These are phyloP conservation scores for Cryptococcus sp. DNA, from an alignment of 1,284 basidiomycete species.

Conservation along the genomic window DNA sequence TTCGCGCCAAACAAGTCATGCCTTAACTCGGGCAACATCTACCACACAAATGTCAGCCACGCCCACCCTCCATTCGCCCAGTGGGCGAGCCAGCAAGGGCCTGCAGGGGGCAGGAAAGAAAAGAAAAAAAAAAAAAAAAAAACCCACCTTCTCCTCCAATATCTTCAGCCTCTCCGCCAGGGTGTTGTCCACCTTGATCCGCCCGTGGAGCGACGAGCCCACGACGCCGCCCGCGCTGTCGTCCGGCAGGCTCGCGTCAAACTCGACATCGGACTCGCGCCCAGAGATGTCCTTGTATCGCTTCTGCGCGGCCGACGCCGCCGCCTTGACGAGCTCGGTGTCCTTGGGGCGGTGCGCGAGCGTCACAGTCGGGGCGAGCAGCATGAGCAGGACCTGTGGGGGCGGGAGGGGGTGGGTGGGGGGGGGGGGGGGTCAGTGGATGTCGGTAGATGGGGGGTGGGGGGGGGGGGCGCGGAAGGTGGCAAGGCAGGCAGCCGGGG, in stretches of 20 bases:
- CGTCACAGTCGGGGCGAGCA: slow-evolving; percentile 66
- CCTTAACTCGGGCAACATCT: slow-evolving; percentile 92
- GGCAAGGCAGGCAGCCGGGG: too few relatives aligned
- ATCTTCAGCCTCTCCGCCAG: slow-evolving; percentile 81
- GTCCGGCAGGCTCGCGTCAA: slow-evolving; percentile 66
- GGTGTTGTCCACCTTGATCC: slow-evolving; percentile 88
- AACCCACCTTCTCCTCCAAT: slow-evolving; percentile 76
- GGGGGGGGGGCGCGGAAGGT: background rate
- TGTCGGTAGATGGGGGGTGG: background rate
- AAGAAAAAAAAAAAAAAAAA: too few relatives aligned
- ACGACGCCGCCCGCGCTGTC: slow-evolving; percentile 81
- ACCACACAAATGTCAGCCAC: background rate
- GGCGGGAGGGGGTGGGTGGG: background rate
- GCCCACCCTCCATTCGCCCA: background rate
- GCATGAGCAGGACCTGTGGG: slow-evolving; percentile 55
- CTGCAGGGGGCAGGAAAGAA: background rate
- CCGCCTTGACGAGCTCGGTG: slow-evolving; percentile 36
- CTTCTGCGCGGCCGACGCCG: slow-evolving; percentile 31
- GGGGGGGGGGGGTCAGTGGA: background rate
- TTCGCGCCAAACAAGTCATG: slow-evolving; percentile 79
- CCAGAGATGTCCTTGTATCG: slow-evolving; percentile 60
- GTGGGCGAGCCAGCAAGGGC: background rate
- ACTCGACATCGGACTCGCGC: slow-evolving; percentile 59
- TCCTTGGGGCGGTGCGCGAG: slow-evolving; percentile 46
- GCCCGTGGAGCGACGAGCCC: slow-evolving; percentile 64